Base-by-base conservation (phyloP, 176 grass and related monocot species). In the Aegilops umbellulata region DNA sequence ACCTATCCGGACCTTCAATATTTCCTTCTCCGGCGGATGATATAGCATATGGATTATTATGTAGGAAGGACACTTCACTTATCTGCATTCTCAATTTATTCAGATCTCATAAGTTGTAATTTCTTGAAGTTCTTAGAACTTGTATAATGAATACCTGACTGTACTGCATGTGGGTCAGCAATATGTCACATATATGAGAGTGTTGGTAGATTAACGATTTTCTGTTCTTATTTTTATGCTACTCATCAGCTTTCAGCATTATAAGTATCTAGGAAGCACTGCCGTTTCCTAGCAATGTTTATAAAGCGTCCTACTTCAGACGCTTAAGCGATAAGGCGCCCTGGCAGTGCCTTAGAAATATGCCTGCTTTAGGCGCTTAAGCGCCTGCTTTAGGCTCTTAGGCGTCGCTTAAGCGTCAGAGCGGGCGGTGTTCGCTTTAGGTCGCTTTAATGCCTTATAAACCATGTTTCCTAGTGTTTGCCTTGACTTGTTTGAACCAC, bases 11-110 rank as follows among this genome's bases (percentile, higher is more conserved):
- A 75, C 4, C 15, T 76, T 71, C 81, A 60, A 12, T 83, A 32
- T 35, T 69, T 30, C 62, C 51, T 75, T 85, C 51, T 55, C 13
- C 1, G 20, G 42, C 27, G 20, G 51, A 55, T 15, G 62, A 79
- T 73, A 80, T 77, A 64, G 41, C 44, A 32, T 83, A 69, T 30
- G 25, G 31, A 65, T 65, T 10, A 26, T 83, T 62, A 63, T 62
- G 41, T 73, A 51, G 23, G 44, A 47, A 47, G 44, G 82, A 36
- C 9, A 74, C 67, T 72, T 38, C 5, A 53, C 49, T 71, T 36
- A 88, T 53, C n/a, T 78, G n/a, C 55, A 24, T 55, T 65, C 23
- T 35, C 57, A 71, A 73, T 84, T 20, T 83, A 27, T 49, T 74
- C 15, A 9, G 12, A 24, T 70, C 17, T 83, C 49, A 68, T 67